Evolutionary conservation across 768 basidiomycete species (phyloP).

Genomic region (Xerocomus brunneocitrinus): DNA sequence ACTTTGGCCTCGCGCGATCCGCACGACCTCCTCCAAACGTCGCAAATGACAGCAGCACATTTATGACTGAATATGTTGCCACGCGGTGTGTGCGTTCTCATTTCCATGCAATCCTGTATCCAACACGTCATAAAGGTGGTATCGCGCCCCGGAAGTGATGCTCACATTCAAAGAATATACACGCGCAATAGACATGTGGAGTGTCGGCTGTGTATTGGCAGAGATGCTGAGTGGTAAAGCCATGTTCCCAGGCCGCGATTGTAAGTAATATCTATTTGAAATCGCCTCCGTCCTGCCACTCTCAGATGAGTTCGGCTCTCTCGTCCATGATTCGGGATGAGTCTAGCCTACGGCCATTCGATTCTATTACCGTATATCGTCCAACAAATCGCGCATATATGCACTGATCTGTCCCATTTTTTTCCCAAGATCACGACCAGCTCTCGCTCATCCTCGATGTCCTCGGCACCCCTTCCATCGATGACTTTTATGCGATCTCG

Average conservation of each 20-base stretch:
- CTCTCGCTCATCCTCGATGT: conserved; percentile 89
- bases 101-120: background rate
- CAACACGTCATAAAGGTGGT: conserved; percentile 59
- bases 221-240: conserved; percentile 93
- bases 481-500: conserved; percentile 93
- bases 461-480: conserved; percentile 86
- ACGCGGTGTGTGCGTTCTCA: conserved; percentile 53
- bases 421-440: conserved; percentile 78
- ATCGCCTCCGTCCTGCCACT: background rate
- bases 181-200: conserved; percentile 82
- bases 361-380: background rate
- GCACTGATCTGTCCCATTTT: background rate
- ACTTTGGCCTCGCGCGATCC: conserved; percentile 84
- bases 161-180: conserved; percentile 96
- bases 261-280: conserved; percentile 33
- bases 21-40: conserved; percentile 70
- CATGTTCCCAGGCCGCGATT: conserved; percentile 92
- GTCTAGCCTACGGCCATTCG: background rate
- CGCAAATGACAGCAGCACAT: conserved; percentile 71
- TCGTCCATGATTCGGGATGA: no score
- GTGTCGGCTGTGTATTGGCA: conserved; percentile 80
- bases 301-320: background rate
- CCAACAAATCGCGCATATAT: background rate
- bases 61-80: conserved; percentile 93
- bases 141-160: conserved; percentile 97